Base-by-base conservation (phyloP, 164 flowering plant genomes). In the Dillenia turbinata region DNA sequence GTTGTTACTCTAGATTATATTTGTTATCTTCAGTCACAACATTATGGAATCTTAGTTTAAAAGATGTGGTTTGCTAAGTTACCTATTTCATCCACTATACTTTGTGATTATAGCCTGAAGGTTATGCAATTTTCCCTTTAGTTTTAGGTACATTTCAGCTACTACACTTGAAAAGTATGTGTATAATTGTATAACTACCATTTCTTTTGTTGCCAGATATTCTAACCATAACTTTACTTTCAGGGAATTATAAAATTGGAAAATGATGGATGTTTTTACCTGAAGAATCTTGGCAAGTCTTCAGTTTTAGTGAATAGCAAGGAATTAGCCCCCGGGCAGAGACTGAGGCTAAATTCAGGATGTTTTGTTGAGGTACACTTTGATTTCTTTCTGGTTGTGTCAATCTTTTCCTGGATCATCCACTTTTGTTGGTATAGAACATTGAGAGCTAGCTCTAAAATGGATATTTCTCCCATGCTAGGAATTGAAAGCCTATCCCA, bases 191-290 rank as follows among this genome's bases (percentile, higher is more conserved):
- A 16, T 57, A 50, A 51, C 15, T 45, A n/a, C 13, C n/a, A 51
- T 63, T 45, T 65, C 8, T 4, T 49, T 57, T 33, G 40, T 33
- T 33, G 40, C 6, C 40, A 33, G 40, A 33, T 33, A 33, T 33
- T 33, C 40, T 33, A 33, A 33, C 40, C 7, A 6, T 6, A 33
- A 33, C 40, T 33, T 61, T 24, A 22, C 57, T 15, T 14, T 56
- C 56, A 92, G 98, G 98, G 93, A 61, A 72, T 71, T 43, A 79
- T 92, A 60, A 83, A 76, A 72, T 71, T 88, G 88, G 92, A 85
- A 43, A 70, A 68, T 43, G 79, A 64, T 69, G 98, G 98, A 62
- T 65, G 79, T 19, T 89, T 92, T 73, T 75, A 57, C 66, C 62
- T 92, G 58, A 88, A 71, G 65, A 88, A 92, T 74, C 74, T 86